Evolutionary conservation across 1,139 yeast genomes (phyloP).

Genomic region (Kodamaea sp.): DNA sequence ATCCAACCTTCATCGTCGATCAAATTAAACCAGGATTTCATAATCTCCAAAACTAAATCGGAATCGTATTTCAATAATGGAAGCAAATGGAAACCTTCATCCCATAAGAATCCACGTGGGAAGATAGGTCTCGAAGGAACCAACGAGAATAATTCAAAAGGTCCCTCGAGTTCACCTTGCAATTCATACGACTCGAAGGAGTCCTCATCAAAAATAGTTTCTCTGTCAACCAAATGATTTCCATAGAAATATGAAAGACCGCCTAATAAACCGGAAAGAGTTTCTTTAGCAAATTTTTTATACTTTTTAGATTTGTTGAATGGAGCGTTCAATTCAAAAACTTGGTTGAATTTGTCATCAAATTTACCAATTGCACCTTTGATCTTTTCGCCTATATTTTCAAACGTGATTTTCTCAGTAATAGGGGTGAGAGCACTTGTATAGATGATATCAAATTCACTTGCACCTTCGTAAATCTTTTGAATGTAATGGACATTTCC

Average conservation of each 20-base stretch:
- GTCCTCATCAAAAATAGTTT: conserved; percentile 62
- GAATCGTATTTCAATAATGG: conserved; percentile 82
- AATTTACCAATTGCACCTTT: conserved; percentile 37
- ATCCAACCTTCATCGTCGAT: conserved; percentile 95
- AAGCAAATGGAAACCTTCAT: conserved; percentile 91
- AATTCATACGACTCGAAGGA: conserved; percentile 54
- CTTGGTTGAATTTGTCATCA: conserved; percentile 51
- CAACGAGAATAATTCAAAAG: conserved; percentile 68
- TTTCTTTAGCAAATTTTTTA: conserved; percentile 64
- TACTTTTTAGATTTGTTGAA: conserved; percentile 44
- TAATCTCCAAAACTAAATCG: conserved; percentile 75
- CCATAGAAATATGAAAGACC: conserved; percentile 91
- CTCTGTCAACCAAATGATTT: conserved; percentile 78
- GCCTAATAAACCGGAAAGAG: conserved; percentile 79
- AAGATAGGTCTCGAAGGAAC: conserved; percentile 94
- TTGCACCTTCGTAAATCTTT: conserved; percentile 67
- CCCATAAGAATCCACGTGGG: conserved; percentile 98
- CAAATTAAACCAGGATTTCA: conserved; percentile 82
- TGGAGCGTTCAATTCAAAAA: conserved; percentile 57
- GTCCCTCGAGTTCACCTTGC: conserved; percentile 57
- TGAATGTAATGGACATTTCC: conserved; percentile 83
- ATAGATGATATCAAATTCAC: conserved; percentile 71
- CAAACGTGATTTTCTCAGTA: conserved; percentile 39
- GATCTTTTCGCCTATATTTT: conserved; percentile 40
- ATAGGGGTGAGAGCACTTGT: conserved; percentile 43